Evolutionary conservation across 331 rosid species (phyloP).

Genomic region (Quercus lobata): DNA sequence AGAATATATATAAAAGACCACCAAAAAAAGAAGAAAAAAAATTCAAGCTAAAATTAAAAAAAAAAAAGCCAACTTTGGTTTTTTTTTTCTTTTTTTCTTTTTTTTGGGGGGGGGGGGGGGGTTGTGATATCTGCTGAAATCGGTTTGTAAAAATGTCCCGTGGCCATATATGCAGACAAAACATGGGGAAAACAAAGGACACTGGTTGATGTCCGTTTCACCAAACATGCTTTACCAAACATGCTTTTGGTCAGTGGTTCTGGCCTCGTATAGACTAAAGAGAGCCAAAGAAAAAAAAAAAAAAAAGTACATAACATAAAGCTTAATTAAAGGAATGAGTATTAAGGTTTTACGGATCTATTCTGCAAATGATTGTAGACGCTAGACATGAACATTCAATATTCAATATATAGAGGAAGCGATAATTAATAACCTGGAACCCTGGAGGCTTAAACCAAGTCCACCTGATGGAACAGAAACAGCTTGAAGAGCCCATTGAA

Average conservation of each 20-base stretch:
- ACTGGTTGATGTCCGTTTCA: conserved; percentile 39
- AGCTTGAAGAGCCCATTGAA: conserved; percentile 84
- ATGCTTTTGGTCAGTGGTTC: conserved; percentile 41
- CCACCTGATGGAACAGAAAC: conserved; percentile 84
- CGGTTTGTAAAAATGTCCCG: not conserved
- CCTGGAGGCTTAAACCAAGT: conserved; percentile 74
- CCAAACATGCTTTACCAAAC: conserved; percentile 54
- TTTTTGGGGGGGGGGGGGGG: too few species aligned
- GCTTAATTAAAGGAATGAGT: conserved; percentile 14
- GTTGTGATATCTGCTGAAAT: not conserved
- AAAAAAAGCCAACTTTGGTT: not conserved
- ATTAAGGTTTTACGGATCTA: conserved; percentile 25
- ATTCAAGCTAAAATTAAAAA: too few species aligned
- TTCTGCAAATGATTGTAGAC: not conserved
- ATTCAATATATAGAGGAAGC: not conserved
- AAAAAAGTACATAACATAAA: conserved; percentile 7
- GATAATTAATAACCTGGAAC: conserved; percentile 52
- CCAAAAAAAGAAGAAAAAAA: too few species aligned
- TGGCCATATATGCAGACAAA: conserved; percentile 39
- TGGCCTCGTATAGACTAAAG: conserved; percentile 41
- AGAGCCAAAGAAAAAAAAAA: conserved; percentile 13
- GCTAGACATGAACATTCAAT: not conserved
- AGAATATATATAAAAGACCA: too few species aligned
- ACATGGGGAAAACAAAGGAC: conserved; percentile 35
- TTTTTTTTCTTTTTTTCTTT: not conserved